Evolutionary conservation across 495 filamentous ascomycete species (phyloP), one percentile per base, ranked within the genome.

Genomic region (Patellaria atrata): DNA sequence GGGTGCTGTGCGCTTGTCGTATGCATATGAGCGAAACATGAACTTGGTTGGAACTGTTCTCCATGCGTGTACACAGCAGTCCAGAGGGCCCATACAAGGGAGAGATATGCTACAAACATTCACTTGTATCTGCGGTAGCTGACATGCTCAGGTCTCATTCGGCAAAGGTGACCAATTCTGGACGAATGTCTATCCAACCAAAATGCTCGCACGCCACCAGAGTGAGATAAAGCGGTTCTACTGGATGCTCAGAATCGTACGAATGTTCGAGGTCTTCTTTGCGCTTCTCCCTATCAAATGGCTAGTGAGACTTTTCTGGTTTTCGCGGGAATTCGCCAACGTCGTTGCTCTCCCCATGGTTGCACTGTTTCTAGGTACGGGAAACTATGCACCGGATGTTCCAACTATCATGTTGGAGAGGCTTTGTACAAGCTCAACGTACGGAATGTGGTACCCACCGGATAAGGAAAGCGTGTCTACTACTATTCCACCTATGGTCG

Each of bases 401-500:
- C 68, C 79, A 1, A 68, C 69, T 38, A 73, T 77, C 19, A 70
- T 87, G 26, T 62, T 91, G 5, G 82, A 87, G 54, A 59, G 82
- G 5, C 59, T 91, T 0, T 84, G 75, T 49, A 82, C 45, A 66
- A 82, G 44, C 71, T 78, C 8, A 69, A 81, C 48, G 70, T 83
- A 66, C 67, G 73, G 32, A 62, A 86, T 50, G 84, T 80, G 81
- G 68, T 83, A 83, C 45, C 72, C 78, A 18, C 54, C 69, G 0
- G 74, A 86, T 38, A 75, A 71, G 5, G 52, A 78, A 5, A 58
- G 48, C 19, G 51, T 60, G 10, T 59, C 81, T 1, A 71, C 68
- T 2, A 86, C 84, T 36, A 54, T 75, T 13, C 80, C 82, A n/a
- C 64, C 63, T 0, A 86, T 91, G 82, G 75, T 78, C 18, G 79